Base-by-base conservation (phyloP, 768 basidiomycete genomes). In the Nevesoporus exiguus region DNA sequence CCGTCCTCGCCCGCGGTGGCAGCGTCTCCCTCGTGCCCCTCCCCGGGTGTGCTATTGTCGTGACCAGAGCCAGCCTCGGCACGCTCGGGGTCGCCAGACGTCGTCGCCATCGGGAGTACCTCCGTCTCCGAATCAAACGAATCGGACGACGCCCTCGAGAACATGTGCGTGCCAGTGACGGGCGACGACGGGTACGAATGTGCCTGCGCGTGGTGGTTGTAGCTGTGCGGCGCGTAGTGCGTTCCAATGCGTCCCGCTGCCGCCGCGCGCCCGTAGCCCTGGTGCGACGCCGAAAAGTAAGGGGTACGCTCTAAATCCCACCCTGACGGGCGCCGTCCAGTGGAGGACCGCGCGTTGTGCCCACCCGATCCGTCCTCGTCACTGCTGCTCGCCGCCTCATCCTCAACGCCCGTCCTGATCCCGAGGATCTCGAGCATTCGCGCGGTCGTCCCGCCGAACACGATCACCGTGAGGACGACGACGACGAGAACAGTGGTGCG, bases 401-500 rank as follows among this genome's bases (percentile, higher is more conserved):
- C 96, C 62, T 96, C 94, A 0, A 99, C 90, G 0, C 95, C 95
- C 0, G 92, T 95, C 11, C 92, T 76, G 58, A 99, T 97, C 0
- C 97, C 96, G n/a, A 98, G 79, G 9, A 98, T 85, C 66, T 98
- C 96, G 27, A 99, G 77, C 97, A 99, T 98, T 46, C 93, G 79
- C 13, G 91, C 85, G 0, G 96, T 96, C n/a, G 97, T 98, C 3
- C 97, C 96, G 0, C 97, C 97, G 61, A 99, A 98, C 33, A 97
- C 74, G 51, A 98, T 73, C 31, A 98, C 94, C 1, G 96, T 97
- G 49, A 98, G 76, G 40, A 99, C 93, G 24, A 98, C 96, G 10
- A 97, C 93, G 19, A 97, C 87, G 25, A 99, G 84, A 21, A 98
- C 94, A 0, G 97, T 98, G 43, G 86, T 97, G 31, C 94, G 79